phyloP scores from a whole-genome alignment of 305 asterid species.

The Fraxinus velutina region DNA sequence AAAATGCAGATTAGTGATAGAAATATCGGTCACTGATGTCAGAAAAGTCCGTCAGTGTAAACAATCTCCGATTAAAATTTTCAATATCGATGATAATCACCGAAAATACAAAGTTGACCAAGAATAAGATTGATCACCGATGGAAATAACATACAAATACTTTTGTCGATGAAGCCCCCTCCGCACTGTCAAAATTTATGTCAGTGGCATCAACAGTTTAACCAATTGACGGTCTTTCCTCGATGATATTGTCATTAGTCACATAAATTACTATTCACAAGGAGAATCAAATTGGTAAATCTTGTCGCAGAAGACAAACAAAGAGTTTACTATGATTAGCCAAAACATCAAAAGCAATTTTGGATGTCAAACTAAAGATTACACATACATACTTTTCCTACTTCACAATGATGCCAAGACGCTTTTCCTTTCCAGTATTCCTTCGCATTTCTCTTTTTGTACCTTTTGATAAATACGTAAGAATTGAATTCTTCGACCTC shows the following conservation, averaged over 20 bases:
- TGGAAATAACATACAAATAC: background rate
- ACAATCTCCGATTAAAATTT: background rate
- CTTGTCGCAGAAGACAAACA: slow-evolving; percentile 40
- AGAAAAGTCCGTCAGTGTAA: background rate
- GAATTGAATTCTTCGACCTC: slow-evolving; percentile 24
- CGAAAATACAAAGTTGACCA: background rate
- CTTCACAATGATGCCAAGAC: slow-evolving; percentile 40
- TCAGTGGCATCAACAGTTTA: background rate
- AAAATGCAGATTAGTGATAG: background rate
- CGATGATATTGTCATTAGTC: background rate
- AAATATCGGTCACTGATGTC: background rate
- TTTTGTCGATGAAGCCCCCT: background rate
- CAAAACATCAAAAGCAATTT: slow-evolving; percentile 29
- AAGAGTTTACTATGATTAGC: slow-evolving; percentile 38
- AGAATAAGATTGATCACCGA: background rate
- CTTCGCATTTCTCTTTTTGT: background rate
- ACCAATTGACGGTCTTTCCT: background rate
- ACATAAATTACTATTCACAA: background rate
- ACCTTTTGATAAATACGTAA: background rate
- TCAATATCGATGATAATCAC: background rate
- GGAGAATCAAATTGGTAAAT: slow-evolving; percentile 23
- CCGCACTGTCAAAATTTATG: background rate
- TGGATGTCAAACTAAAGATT: slow-evolving; percentile 15
- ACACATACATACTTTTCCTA: slow-evolving; percentile 22
- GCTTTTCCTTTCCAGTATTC: slow-evolving; percentile 29